Evolutionary conservation across 2,329 filamentous ascomycete genomes (phyloP), one percentile per base, ranked within the genome.

Genomic region (Davidsoniella neocaledoniae): DNA sequence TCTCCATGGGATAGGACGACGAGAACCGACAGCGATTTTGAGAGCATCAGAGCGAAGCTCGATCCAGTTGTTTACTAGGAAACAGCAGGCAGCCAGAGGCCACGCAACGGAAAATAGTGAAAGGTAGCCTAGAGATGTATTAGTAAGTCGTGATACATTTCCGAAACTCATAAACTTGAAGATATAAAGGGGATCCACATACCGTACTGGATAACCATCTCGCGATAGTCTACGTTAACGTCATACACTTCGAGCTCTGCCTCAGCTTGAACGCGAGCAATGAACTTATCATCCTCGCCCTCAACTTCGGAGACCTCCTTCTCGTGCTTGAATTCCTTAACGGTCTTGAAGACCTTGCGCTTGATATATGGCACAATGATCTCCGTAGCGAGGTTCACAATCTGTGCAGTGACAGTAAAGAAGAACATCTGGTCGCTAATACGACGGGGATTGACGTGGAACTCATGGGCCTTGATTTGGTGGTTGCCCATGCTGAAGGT

Each of bases 11-110:
- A 85, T 86, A 0, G 91, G 91, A 3, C 91, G 80, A 59, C 90
- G 83, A 70, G 86, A 88, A 63, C 88, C 83, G 44, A 86, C 73
- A 50, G 87, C 87, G 58, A 96, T 94, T 64, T 98, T 98, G 67
- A 94, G 75, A 2, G 90, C 88, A 61, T 98, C 91, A 0, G 86
- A 86, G 40, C 91, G 83, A 38, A 96, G 75, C 62, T 96, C 91
- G 51, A 98, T 69, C 87, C 90, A 96, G 67, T 96, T 93, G 67
- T 96, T 96, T 64, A 91, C 69, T 10, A 96, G 68, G 68, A 96
- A 96, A 1, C 83, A 90, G 51, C 86, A 73, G 2, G 83, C 81
- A 0, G 90, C 88, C n/a, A 96, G 69, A 0, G 91, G 91, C 91
- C 91, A 98, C 49, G 94, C 79, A 2, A 91, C 84, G 0, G 86